phyloP scores from a whole-genome alignment of 805 yeast species.

The Metschnikowia gelsemii region DNA sequence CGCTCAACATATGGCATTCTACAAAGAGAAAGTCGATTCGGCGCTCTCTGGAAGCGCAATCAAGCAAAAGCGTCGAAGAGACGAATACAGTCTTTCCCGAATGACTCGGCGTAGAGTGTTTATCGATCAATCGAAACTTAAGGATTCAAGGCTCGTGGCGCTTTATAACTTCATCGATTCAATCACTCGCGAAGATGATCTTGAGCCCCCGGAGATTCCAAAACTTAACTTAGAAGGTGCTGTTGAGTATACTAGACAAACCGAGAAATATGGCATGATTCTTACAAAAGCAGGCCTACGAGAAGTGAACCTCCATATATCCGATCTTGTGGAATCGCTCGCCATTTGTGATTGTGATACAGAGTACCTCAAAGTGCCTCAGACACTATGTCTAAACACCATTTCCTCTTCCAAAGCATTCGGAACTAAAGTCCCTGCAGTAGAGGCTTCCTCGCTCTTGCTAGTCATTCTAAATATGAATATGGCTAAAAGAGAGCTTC shows the following conservation, averaged over 20 bases:
- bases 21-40: constrained; percentile 1
- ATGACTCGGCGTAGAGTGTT: neutral
- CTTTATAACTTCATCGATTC: constrained; percentile 5
- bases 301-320: constrained; percentile 2
- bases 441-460: constrained; percentile 36
- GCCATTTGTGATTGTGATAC: constrained; percentile 24
- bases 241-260: neutral
- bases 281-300: constrained; percentile 9
- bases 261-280: neutral
- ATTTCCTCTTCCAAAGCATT: constrained; percentile 21
- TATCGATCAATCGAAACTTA: constrained; percentile 2
- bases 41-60: neutral
- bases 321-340: constrained; percentile 6
- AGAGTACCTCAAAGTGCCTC: constrained; percentile 20
- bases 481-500: constrained; percentile 43
- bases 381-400: constrained; percentile 29
- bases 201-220: neutral
- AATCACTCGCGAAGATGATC: neutral
- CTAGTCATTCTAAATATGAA: constrained; percentile 43
- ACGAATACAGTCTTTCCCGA: neutral
- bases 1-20: constrained; percentile 7
- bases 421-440: constrained; percentile 20
- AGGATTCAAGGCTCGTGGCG: constrained; percentile 2
- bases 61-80: neutral
- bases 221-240: neutral